Base-by-base conservation (phyloP, 2,329 filamentous ascomycete genomes). In the Calonectria pseudoturangicola region DNA sequence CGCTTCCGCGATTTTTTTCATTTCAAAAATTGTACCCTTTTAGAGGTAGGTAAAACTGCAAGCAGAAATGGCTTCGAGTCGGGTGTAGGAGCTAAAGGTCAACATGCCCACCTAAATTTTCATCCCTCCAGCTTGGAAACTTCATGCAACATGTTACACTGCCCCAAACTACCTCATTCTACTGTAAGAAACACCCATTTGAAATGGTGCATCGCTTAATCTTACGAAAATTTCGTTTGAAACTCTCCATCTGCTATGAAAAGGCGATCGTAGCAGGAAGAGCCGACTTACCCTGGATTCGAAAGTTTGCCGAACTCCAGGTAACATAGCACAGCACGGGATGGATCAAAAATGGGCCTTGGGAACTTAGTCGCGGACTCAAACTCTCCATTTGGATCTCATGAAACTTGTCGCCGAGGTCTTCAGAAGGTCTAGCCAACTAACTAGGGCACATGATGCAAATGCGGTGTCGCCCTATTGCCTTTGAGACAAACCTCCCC, bases 401-500 rank as follows among this genome's bases (percentile, higher is more conserved):
- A 15, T 60, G 54, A 60, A 60, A 60, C 54, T 21, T 6, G 33
- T 39, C 10, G 21, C 21, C 21, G 13, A 9, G 4, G 13, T 15
- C 15, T 27, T 60, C 9, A 30, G n/a, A 13, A 25, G 45, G 45
- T 16, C 21, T 4, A 9, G 48, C 13, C 16, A 21, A 41, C 16
- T 18, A 25, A 18, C 7, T 9, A 18, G 18, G 45, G 41, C 12
- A 47, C 25, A 21, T 63, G 58, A 63, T 28, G 39, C 58, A 47
- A 28, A 28, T 47, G 25, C n/a, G 28, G 58, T 63, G 25, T 43
- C 41, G 58, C 27, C 41, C 33, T 45, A 39, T 43, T n/a, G 15
- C 18, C 4, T 12, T 63, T 43, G 58, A n/a, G 58, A 63, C 58
- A 43, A 47, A 15, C 36, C 58, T 27, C 41, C 58, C 28, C 28